Conservation (phyloP, 441 rosid species). For the Arabidopsis hybrid region DNA sequence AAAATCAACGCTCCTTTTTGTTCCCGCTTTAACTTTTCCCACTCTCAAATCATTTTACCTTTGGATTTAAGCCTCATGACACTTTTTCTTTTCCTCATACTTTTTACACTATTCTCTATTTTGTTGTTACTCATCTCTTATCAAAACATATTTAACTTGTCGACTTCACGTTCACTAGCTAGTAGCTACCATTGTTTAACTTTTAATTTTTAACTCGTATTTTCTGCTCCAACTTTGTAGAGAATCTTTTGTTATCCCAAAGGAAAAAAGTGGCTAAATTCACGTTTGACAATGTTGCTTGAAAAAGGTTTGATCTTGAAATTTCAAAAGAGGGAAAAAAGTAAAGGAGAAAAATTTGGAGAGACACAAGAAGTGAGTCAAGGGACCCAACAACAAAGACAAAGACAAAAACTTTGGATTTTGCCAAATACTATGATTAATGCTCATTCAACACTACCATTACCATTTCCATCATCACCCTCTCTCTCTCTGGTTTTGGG, state of each 20-base stretch:
- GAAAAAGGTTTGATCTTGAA: conserved; percentile 40
- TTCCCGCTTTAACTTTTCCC: conserved; percentile 44
- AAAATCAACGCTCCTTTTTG: conserved; percentile 31
- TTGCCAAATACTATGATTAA: conserved; percentile 43
- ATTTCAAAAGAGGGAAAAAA: conserved; percentile 27
- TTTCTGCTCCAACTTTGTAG: conserved; percentile 15
- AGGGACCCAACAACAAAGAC: conserved; percentile 43
- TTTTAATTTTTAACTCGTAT: background rate
- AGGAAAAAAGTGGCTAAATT: conserved; percentile 23
- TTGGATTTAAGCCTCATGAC: conserved; percentile 28
- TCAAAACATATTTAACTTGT: background rate
- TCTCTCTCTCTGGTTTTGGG: conserved; percentile 40
- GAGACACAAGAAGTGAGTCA: conserved; percentile 19
- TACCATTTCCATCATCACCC: conserved; percentile 13
- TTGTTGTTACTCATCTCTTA: background rate
- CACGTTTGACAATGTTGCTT: conserved; percentile 37
- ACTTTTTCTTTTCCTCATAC: conserved; percentile 1
- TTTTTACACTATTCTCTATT: background rate
- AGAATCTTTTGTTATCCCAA: conserved; percentile 34
- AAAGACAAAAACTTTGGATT: conserved; percentile 36
- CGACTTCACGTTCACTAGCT: background rate
- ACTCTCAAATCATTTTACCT: conserved; percentile 46
- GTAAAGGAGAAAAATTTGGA: conserved; percentile 6
- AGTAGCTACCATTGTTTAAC: background rate
- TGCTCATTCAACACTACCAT: conserved; percentile 31